Base-by-base conservation (phyloP, 345 rosid genomes). In the Acer saccharum region DNA sequence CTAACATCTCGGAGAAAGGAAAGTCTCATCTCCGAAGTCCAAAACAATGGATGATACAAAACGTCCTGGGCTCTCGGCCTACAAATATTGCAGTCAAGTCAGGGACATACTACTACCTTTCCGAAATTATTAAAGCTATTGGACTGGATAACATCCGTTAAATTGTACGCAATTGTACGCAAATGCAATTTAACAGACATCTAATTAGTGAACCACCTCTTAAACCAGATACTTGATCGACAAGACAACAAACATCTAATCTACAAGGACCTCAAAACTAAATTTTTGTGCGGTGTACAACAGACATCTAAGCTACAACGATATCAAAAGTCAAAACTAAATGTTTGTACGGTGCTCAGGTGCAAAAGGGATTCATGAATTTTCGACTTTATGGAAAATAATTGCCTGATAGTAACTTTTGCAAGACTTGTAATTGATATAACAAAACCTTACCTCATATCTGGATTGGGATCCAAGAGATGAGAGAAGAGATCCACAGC, bases 1-100 rank as follows among this genome's bases (percentile, higher is more conserved):
- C 97, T 90, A 11, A 89, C 86, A 64, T 92, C 97, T 8, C 91
- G 91, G 71, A 92, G 92, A 74, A 92, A 92, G 60, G 94, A 85
- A 14, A 92, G 83, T 72, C 93, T 90, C 73, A 44, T 83, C 84
- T 88, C 93, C 1, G 90, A 82, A 81, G 80, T 85, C 97, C 97
- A 90, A 81, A 92, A 90, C 72, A 92, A 79, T 10, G 94, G 97
- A 68, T 92, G 97, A 70, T 80, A 66, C 81, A 88, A 52, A 65
- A 90, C 88, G 29, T 87, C 88, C 68, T 63, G 67, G 6, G 91
- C 89, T 66, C 44, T 90, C 2, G 91, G 94, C 82, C 97, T 92
- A 68, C 79, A 80, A 79, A 68, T 83, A 60, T 54, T 62, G 54
- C 69, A 66, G 70, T 21, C 3, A 25, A 55, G 35, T 43, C 55